These are phyloP conservation scores for Saposhnikovia divaricata DNA, from an alignment of 129 eudicot species.

Conservation along the genomic window DNA sequence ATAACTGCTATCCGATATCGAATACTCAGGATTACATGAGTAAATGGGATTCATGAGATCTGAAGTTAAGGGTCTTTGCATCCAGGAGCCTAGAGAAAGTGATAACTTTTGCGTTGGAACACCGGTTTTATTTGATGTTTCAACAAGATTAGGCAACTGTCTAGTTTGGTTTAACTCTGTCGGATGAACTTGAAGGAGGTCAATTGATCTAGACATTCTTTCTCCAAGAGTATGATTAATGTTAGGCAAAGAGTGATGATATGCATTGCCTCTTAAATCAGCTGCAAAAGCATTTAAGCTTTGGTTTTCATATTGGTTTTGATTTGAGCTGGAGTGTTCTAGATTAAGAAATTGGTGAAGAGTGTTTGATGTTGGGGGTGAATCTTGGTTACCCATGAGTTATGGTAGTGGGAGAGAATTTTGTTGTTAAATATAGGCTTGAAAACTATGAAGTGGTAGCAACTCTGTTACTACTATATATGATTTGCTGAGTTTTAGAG, in stretches of 20 bases:
- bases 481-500: neutral
- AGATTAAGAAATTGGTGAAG: conserved; percentile 69
- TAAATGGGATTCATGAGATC: conserved; percentile 22
- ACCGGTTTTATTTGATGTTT: conserved; percentile 27
- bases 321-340: conserved; percentile 31
- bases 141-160: conserved; percentile 43
- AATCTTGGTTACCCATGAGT: conserved; percentile 66
- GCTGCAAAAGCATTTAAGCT: conserved; percentile 45
- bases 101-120: conserved; percentile 56
- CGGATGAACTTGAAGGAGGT: conserved; percentile 37
- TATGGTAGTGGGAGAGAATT: neutral
- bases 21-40: conserved; percentile 25
- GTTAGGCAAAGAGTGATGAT: conserved; percentile 20
- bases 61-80: conserved; percentile 30
- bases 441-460: neutral
- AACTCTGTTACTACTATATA: neutral
- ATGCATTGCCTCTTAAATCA: conserved; percentile 32
- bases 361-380: conserved; percentile 40
- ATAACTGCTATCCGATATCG: conserved; percentile 22
- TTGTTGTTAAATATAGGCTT: neutral
- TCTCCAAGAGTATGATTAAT: conserved; percentile 45
- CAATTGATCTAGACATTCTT: conserved; percentile 48
- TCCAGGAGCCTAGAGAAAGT: conserved; percentile 58
- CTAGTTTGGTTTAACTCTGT: conserved; percentile 27
- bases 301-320: conserved; percentile 46